phyloP scores from a whole-genome alignment of 257 asterid species.

The Solanum chmielewskii region DNA sequence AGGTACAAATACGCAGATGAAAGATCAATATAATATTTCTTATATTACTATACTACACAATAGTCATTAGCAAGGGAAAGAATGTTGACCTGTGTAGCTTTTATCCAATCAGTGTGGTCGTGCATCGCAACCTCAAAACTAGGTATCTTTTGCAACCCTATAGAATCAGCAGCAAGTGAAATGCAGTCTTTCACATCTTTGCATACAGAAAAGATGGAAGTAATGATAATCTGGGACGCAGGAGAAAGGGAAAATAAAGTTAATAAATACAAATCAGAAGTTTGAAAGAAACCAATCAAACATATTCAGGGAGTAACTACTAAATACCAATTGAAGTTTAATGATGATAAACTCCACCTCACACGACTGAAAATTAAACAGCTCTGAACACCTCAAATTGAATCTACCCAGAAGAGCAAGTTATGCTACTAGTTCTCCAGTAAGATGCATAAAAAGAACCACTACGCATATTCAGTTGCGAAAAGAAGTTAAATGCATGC shows the following conservation, averaged over 20 bases:
- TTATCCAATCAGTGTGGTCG: conserved; percentile 79
- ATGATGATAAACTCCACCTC: neutral
- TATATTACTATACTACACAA: neutral
- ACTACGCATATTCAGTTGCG: neutral
- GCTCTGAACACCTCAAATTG: neutral
- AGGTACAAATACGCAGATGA: neutral
- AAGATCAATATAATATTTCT: neutral
- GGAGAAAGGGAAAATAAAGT: neutral
- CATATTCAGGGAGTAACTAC: neutral
- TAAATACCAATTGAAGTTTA: neutral
- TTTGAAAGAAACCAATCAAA: neutral
- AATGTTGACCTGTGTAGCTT: conserved; percentile 44
- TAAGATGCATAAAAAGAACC: neutral
- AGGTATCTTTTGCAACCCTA: conserved; percentile 69
- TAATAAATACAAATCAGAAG: neutral
- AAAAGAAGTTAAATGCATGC: neutral
- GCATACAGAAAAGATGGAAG: conserved; percentile 41
- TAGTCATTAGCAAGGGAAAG: neutral
- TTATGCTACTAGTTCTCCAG: neutral
- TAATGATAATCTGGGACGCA: conserved; percentile 53
- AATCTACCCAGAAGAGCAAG: neutral
- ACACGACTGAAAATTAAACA: neutral
- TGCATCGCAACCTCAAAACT: conserved; percentile 45
- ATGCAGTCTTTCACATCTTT: conserved; percentile 73
- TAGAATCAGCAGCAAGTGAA: conserved; percentile 64